Percentiles rank a stretch among this genome's conserved stretches.
These are phyloP conservation scores for Pythium biforme DNA, from an alignment of 352 stramenopile genomes.

Conservation along the genomic window DNA sequence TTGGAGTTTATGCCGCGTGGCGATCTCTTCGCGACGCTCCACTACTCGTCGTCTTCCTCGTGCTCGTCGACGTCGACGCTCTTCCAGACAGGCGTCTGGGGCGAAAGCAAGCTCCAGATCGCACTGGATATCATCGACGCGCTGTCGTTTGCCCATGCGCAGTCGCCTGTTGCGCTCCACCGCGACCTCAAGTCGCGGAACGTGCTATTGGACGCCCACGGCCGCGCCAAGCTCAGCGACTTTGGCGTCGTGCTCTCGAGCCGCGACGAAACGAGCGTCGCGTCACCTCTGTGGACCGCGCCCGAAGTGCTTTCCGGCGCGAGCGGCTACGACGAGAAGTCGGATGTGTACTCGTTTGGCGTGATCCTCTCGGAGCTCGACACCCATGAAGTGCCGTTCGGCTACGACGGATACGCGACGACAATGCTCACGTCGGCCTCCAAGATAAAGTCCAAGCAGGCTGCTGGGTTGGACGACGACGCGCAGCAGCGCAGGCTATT, in stretches of 20 bases:
- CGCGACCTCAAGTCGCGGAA: conserved; percentile 18
- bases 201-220: conserved; percentile 9
- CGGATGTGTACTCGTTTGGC: conserved; percentile 29
- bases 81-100: conserved; percentile 12
- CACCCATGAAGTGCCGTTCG: conserved; percentile 20
- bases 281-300: conserved; percentile 11
- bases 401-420: conserved; percentile 6
- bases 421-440: conserved; percentile 1
- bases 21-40: conserved; percentile 13
- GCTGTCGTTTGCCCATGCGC: conserved; percentile 9
- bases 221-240: conserved; percentile 11
- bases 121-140: conserved; percentile 10
- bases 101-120: conserved; percentile 22
- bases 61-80: conserved; percentile 6
- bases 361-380: conserved; percentile 28
- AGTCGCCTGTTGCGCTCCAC: conserved; percentile 9
- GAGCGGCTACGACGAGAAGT: conserved; percentile 10
- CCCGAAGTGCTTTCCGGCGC: conserved; percentile 6
- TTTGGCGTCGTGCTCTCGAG: neutral
- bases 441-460: neutral
- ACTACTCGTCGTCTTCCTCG: conserved; percentile 7
- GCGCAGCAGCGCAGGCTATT: neutral
- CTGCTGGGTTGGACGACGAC: neutral
- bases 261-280: no score
- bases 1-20: conserved; percentile 21